Conservation (phyloP, 495 filamentous ascomycete species). For the Daldinia caldariorum region DNA sequence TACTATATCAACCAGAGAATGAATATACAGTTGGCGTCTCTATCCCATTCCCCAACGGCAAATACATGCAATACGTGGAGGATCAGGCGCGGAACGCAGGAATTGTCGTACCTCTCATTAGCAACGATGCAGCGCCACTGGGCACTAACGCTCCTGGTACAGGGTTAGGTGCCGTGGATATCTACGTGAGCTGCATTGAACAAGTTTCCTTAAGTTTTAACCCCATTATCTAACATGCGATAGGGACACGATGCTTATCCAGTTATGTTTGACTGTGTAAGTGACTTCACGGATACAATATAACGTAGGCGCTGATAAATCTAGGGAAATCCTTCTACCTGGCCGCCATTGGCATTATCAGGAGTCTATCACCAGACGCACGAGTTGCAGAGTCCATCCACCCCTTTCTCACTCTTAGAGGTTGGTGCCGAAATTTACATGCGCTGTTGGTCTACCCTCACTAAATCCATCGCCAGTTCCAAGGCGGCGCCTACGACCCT, state of each 20-base stretch:
- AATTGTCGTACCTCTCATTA: conserved; percentile 78
- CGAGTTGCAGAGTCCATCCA: conserved; percentile 66
- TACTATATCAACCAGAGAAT: conserved; percentile 82
- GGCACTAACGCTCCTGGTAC: conserved; percentile 73
- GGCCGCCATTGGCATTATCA: conserved; percentile 59
- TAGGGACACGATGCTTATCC: conserved; percentile 78
- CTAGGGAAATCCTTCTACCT: conserved; percentile 55
- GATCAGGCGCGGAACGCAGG: conserved; percentile 74
- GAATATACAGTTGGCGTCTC: conserved; percentile 65
- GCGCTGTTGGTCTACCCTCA: neutral
- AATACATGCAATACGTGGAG: conserved; percentile 75
- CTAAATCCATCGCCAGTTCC: conserved; percentile 55
- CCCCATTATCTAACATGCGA: neutral
- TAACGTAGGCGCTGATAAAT: conserved; percentile 1
- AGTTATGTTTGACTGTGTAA: conserved; percentile 66
- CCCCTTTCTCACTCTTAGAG: conserved; percentile 74
- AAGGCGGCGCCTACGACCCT: conserved; percentile 77
- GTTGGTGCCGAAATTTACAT: neutral
- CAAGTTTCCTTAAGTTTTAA: neutral
- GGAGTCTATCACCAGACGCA: conserved; percentile 60
- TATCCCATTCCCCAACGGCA: conserved; percentile 60
- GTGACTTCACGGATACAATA: neutral
- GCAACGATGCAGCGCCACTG: conserved; percentile 69
- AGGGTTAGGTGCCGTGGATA: conserved; percentile 72
- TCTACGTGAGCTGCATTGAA: conserved; percentile 59